These are phyloP conservation scores for Nicotiana obtusifolia DNA, from an alignment of 257 asterid genomes.

Conservation along the genomic window DNA sequence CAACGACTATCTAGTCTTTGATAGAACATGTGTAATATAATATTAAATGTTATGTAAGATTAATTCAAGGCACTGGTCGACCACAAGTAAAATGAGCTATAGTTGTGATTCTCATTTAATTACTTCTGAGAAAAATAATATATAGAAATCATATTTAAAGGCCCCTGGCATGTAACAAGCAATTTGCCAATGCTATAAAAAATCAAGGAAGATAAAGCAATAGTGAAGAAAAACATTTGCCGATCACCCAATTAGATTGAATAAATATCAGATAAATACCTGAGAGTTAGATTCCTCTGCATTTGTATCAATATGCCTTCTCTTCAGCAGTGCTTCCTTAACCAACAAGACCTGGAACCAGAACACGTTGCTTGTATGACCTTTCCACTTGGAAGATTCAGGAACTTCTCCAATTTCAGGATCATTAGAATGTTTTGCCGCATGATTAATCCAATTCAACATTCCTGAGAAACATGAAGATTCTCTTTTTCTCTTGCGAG, in stretches of 20 bases:
- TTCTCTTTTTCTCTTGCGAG: constrained; percentile 59
- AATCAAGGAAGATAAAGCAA: constrained; percentile 4
- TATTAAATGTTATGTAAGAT: not conserved
- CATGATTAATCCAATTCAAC: constrained; percentile 50
- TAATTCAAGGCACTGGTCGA: not conserved
- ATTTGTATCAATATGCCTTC: constrained; percentile 24
- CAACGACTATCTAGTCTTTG: not conserved
- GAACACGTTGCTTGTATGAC: constrained; percentile 32
- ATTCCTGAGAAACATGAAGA: constrained; percentile 31
- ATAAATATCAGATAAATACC: constrained; percentile 30
- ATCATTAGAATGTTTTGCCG: constrained; percentile 45
- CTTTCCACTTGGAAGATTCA: constrained; percentile 49
- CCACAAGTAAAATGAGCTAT: not conserved
- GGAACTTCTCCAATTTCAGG: constrained; percentile 46
- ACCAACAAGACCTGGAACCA: constrained; percentile 50
- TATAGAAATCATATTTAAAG: not conserved
- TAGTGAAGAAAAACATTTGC: not conserved
- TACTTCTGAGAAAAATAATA: not conserved
- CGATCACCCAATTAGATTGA: not conserved
- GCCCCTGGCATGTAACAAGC: constrained; percentile 2
- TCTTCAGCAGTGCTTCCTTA: constrained; percentile 41
- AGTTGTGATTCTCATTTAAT: not conserved
- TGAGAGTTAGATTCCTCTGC: constrained; percentile 35
- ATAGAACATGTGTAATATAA: not conserved
- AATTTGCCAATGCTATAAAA: not conserved